These are phyloP conservation scores for Diplotaxis tenuifolia DNA, from an alignment of 345 rosid genomes.

Conservation along the genomic window DNA sequence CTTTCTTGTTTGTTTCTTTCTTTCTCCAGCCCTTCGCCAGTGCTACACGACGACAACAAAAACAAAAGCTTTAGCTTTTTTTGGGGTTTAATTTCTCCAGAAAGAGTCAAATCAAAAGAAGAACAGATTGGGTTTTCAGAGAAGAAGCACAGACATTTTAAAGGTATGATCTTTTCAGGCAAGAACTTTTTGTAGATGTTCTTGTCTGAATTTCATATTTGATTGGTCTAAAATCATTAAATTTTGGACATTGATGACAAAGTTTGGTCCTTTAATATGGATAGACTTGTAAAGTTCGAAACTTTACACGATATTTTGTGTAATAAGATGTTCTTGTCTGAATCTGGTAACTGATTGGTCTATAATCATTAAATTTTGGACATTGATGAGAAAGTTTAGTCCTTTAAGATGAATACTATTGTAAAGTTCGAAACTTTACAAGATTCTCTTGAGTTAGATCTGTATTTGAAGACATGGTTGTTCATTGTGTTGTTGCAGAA, in stretches of 20 bases:
- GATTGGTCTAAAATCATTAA: slow-evolving; percentile 5
- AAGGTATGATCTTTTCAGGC: slow-evolving; percentile 18
- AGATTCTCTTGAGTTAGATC: slow-evolving; percentile 24
- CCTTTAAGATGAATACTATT: not conserved
- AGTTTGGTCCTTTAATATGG: not conserved
- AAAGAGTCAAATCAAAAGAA: not conserved
- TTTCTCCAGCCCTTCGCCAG: slow-evolving; percentile 14
- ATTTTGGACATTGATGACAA: not conserved
- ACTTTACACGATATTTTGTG: not conserved
- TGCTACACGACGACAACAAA: no score
- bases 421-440: slow-evolving; percentile 6
- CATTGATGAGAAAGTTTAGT: not conserved
- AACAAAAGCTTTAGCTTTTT: not conserved
- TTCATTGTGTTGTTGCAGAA: slow-evolving; percentile 20
- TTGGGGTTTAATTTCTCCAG: slow-evolving; percentile 3
- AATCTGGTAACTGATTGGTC: slow-evolving; percentile 13
- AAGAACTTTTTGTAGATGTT: slow-evolving; percentile 7
- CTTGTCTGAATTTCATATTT: slow-evolving; percentile 17
- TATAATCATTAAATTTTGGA: not conserved
- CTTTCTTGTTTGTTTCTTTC: not conserved
- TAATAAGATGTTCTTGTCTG: slow-evolving; percentile 21
- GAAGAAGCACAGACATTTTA: slow-evolving; percentile 11
- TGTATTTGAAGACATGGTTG: not conserved
- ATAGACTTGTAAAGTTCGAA: no score
- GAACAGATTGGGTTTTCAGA: not conserved